Conservation (phyloP, 768 basidiomycete genomes). For the Filobasidium floriforme region DNA sequence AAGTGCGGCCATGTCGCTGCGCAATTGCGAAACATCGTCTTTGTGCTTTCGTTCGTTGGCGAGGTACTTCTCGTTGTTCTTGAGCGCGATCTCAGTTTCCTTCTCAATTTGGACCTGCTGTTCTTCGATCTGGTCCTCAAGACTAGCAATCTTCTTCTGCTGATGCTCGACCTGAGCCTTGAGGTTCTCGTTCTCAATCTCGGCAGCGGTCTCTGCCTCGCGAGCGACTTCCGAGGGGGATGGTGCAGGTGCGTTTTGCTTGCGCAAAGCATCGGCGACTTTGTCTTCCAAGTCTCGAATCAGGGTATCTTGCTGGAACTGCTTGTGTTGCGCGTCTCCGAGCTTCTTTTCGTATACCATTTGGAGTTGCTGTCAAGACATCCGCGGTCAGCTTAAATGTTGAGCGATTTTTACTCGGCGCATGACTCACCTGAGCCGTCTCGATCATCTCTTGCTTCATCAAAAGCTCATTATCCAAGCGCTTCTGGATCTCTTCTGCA, state of each 20-base stretch:
- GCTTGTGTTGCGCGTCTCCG: constrained; percentile 48
- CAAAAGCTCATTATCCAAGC: constrained; percentile 10
- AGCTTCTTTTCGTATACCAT: constrained; percentile 54
- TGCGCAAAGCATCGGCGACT: constrained; percentile 23
- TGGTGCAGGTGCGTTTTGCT: constrained; percentile 9
- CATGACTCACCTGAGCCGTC: background rate
- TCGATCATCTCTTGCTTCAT: constrained; percentile 12
- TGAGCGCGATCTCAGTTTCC: constrained; percentile 52
- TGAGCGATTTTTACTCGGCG: background rate
- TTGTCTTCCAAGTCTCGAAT: constrained; percentile 35
- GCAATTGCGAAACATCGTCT: constrained; percentile 64
- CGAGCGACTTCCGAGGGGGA: constrained; percentile 12
- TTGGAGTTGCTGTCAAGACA: background rate
- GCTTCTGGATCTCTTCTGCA: constrained; percentile 57
- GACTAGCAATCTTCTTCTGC: constrained; percentile 61
- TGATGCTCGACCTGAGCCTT: constrained; percentile 83
- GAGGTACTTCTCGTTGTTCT: constrained; percentile 61
- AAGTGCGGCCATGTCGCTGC: constrained; percentile 17
- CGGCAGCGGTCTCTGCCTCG: constrained; percentile 60
- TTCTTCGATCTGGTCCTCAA: constrained; percentile 85
- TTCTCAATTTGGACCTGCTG: constrained; percentile 55
- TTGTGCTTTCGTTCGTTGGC: constrained; percentile 65
- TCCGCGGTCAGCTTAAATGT: background rate
- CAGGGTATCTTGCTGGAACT: constrained; percentile 31
- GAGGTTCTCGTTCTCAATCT: constrained; percentile 91